A percentile compares a stretch with the other conserved stretches of the same genome.
These are phyloP conservation scores for Pneumocystis jirovecii DNA, from an alignment of 1,139 yeast species.

Conservation along the genomic window DNA sequence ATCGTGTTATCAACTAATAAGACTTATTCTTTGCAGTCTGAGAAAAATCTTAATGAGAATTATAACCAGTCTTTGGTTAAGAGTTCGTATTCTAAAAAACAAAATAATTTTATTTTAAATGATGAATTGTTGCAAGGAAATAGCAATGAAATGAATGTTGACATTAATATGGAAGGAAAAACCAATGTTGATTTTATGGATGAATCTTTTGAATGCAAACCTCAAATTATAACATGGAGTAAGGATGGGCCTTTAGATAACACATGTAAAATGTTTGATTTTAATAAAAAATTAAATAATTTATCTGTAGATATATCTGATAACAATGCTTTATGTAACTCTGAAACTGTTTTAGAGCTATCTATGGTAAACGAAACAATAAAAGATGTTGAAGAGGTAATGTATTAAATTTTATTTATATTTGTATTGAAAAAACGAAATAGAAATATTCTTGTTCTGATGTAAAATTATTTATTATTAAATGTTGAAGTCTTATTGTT, in stretches of 20 bases:
- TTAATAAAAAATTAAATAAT: neutral
- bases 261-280: neutral
- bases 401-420: neutral
- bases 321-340: neutral
- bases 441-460: neutral
- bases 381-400: neutral
- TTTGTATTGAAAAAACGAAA: neutral
- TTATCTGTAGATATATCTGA: neutral
- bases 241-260: neutral
- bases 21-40: neutral
- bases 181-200: neutral
- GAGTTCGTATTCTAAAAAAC: neutral
- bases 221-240: neutral
- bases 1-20: neutral
- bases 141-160: neutral
- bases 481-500: neutral
- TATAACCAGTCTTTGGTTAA: neutral
- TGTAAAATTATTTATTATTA: neutral
- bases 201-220: neutral
- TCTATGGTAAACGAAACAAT: neutral
- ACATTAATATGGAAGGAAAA: neutral
- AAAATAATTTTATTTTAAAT: neutral
- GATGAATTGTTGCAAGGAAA: neutral
- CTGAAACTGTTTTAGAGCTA: neutral
- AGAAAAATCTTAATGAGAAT: neutral